phyloP scores from a whole-genome alignment of 768 basidiomycete genomes.

The Sporobolomyces pararoseus region DNA sequence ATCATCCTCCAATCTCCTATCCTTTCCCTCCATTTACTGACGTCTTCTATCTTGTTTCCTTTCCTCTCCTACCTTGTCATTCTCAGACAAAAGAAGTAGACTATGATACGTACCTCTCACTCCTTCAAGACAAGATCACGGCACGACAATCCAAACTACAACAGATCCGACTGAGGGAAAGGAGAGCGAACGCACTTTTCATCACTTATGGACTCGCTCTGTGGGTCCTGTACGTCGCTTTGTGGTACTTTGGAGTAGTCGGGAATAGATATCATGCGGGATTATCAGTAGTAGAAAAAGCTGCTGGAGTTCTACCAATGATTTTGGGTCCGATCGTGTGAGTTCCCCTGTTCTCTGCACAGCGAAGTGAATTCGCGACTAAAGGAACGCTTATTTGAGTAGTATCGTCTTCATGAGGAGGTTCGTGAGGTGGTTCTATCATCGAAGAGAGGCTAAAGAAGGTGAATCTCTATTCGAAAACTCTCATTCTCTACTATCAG shows the following conservation, averaged over 20 bases:
- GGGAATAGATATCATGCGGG: conserved; percentile 32
- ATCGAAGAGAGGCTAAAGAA: conserved; percentile 39
- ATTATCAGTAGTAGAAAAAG: conserved; percentile 51
- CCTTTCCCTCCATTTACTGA: background rate
- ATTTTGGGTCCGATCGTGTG: conserved; percentile 74
- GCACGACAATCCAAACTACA: conserved; percentile 31
- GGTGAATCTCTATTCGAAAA: conserved; percentile 34
- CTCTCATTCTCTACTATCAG: background rate
- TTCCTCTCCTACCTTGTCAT: background rate
- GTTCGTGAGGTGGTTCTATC: conserved; percentile 39
- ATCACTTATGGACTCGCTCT: conserved; percentile 71
- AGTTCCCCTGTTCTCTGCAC: conserved; percentile 47
- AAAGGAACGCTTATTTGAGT: background rate
- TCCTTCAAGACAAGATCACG: conserved; percentile 26
- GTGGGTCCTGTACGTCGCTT: conserved; percentile 57
- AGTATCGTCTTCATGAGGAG: conserved; percentile 44
- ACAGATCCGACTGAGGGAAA: conserved; percentile 73
- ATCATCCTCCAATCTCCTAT: background rate
- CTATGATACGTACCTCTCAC: conserved; percentile 35
- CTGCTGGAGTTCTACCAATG: conserved; percentile 57
- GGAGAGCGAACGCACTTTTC: conserved; percentile 68
- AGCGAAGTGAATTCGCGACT: background rate
- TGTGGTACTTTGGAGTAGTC: conserved; percentile 46
- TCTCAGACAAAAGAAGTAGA: conserved; percentile 29
- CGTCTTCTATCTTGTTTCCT: background rate